These are phyloP conservation scores for Lablab purpureus DNA, from an alignment of 306 rosid genomes.

Conservation along the genomic window DNA sequence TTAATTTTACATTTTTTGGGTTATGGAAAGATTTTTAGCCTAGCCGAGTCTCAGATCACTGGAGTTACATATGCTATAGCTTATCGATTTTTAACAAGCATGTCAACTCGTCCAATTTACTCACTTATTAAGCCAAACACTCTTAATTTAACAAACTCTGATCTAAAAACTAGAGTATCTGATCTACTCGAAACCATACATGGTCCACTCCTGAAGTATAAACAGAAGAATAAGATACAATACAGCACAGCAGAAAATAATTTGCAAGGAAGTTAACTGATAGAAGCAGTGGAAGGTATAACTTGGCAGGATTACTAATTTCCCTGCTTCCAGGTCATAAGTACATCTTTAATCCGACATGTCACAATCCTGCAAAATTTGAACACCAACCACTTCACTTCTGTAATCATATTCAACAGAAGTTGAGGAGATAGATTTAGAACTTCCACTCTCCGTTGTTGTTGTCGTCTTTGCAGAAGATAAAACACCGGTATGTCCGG, in stretches of 20 bases:
- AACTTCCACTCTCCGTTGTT: slow-evolving; percentile 30
- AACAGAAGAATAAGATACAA: slow-evolving; percentile 43
- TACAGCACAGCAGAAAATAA: slow-evolving; percentile 37
- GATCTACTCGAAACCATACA: slow-evolving; percentile 15
- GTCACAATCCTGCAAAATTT: slow-evolving; percentile 37
- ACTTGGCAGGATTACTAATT: background rate
- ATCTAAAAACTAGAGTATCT: background rate
- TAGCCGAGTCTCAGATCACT: background rate
- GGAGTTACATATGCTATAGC: no score
- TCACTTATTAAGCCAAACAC: background rate
- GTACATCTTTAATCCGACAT: slow-evolving; percentile 26
- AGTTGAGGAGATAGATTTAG: slow-evolving; percentile 46
- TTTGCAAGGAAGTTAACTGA: background rate
- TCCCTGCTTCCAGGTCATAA: background rate
- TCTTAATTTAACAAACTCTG: background rate
- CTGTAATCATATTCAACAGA: slow-evolving; percentile 43
- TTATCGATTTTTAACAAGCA: background rate
- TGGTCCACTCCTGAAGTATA: background rate
- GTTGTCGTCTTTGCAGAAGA: slow-evolving; percentile 42
- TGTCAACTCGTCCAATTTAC: background rate
- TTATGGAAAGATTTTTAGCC: background rate
- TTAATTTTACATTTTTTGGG: background rate
- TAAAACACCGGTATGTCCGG: slow-evolving; percentile 20
- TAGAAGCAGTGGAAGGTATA: slow-evolving; percentile 22
- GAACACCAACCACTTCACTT: slow-evolving; percentile 46